Percentiles rank a stretch among this genome's conserved stretches.
Conservation (phyloP, 139 green algal genomes). For the Chlorella sp. region DNA sequence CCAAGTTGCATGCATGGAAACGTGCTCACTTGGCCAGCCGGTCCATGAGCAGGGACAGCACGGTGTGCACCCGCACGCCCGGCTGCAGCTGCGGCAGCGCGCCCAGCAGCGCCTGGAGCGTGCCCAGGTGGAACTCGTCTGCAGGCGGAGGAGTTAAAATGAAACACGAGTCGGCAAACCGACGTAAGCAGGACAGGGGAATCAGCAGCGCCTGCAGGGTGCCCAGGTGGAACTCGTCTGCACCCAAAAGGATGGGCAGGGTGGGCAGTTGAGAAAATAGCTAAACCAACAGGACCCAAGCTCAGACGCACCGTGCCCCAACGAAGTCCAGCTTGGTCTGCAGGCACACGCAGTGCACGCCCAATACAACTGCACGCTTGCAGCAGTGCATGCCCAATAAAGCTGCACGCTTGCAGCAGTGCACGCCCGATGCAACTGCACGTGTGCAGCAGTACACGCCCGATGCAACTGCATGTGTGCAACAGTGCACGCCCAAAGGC, state of each 20-base stretch:
- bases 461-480: too few relatives aligned
- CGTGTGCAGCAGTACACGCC: too few relatives aligned
- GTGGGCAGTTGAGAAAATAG: constrained; percentile 72
- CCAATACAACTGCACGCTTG: neutral
- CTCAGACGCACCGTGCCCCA: too few relatives aligned
- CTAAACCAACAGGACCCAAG: neutral
- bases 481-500: too few relatives aligned
- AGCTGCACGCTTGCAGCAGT: too few relatives aligned
- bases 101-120: constrained; percentile 83
- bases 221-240: constrained; percentile 93
- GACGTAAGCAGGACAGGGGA: too few relatives aligned
- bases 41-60: constrained; percentile 83
- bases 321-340: neutral
- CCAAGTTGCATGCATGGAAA: too few relatives aligned
- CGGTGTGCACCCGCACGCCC: constrained; percentile 72
- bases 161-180: too few relatives aligned
- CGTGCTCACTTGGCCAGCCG: constrained; percentile 74
- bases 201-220: constrained; percentile 84
- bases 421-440: too few relatives aligned
- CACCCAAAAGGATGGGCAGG: neutral
- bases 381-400: too few relatives aligned
- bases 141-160: constrained; percentile 67
- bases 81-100: constrained; percentile 88
- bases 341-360: neutral
- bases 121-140: constrained; percentile 96